Percentiles rank a stretch among this genome's conserved stretches.
Evolutionary conservation across 495 filamentous ascomycete genomes (phyloP).

Genomic region (Neurospora tetrasperma): DNA sequence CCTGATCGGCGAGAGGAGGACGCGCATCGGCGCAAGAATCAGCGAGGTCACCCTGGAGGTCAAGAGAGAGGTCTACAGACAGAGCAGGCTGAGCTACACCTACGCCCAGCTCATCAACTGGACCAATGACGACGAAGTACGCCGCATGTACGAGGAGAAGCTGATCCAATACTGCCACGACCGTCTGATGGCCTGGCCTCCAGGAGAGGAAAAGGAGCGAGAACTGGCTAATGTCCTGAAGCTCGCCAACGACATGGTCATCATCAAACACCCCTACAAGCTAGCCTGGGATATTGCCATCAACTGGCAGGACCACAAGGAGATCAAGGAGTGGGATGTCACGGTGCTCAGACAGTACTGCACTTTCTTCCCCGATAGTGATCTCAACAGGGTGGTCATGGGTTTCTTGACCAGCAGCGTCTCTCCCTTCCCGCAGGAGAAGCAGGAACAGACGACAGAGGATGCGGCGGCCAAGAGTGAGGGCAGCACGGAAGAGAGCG

Average conservation of each 20-base stretch:
- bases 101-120: conserved; percentile 82
- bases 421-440: conserved; percentile 61
- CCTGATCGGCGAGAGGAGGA: conserved; percentile 79
- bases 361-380: conserved; percentile 72
- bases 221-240: conserved; percentile 63
- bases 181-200: conserved; percentile 53
- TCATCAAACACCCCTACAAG: conserved; percentile 85
- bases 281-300: conserved; percentile 84
- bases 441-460: conserved; percentile 11
- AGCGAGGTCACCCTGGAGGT: conserved; percentile 78
- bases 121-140: conserved; percentile 74
- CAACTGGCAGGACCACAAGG: conserved; percentile 77
- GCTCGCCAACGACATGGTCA: conserved; percentile 81
- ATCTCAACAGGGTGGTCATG: conserved; percentile 67
- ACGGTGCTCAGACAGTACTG: conserved; percentile 68
- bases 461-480: conserved; percentile 5
- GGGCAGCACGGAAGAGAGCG: conserved; percentile 19
- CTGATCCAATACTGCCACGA: conserved; percentile 74
- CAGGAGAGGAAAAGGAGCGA: conserved; percentile 47
- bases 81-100: conserved; percentile 59
- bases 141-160: conserved; percentile 83
- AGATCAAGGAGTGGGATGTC: conserved; percentile 60
- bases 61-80: conserved; percentile 66
- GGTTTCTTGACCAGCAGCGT: conserved; percentile 75
- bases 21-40: conserved; percentile 73